Conservation (phyloP, 2,329 filamentous ascomycete species). For the Sphaceloma murrayae region DNA sequence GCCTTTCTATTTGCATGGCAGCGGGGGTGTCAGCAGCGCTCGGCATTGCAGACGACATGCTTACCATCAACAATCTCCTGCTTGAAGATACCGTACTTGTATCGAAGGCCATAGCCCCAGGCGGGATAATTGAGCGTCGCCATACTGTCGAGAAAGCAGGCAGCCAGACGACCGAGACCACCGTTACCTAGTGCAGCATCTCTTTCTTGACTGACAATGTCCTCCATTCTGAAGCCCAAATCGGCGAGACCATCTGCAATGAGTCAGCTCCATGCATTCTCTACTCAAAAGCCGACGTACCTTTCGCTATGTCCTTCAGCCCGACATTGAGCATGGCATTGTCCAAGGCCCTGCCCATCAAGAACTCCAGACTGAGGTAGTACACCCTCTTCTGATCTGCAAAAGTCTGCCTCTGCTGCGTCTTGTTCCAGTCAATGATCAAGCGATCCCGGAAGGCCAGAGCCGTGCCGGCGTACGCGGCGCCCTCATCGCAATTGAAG, state of each 20-base stretch:
- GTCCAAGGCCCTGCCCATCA: conserved; percentile 93
- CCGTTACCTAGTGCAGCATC: conserved; percentile 95
- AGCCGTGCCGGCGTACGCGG: conserved; percentile 83
- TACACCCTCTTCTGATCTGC: conserved; percentile 88
- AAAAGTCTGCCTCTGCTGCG: conserved; percentile 90
- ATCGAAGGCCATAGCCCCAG: conserved; percentile 94
- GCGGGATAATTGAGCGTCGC: conserved; percentile 91
- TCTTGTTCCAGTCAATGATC: conserved; percentile 95
- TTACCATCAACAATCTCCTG: conserved; percentile 89
- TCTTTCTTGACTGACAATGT: conserved; percentile 88
- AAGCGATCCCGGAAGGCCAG: conserved; percentile 87
- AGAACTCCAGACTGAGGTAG: conserved; percentile 92
- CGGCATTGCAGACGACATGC: neutral
- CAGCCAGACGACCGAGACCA: conserved; percentile 85
- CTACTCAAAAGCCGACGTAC: conserved; percentile 40
- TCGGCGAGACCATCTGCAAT: conserved; percentile 66
- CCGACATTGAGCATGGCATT: conserved; percentile 98
- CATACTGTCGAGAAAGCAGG: conserved; percentile 93
- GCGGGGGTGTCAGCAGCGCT: neutral
- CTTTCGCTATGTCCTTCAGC: conserved; percentile 71
- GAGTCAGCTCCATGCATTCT: conserved; percentile 17
- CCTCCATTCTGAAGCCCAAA: conserved; percentile 93
- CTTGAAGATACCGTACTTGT: conserved; percentile 94
- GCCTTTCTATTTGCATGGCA: conserved; percentile 89
- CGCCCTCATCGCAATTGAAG: conserved; percentile 94